Evolutionary conservation across 768 basidiomycete species (phyloP).

Genomic region (Psilocybe azurescens): DNA sequence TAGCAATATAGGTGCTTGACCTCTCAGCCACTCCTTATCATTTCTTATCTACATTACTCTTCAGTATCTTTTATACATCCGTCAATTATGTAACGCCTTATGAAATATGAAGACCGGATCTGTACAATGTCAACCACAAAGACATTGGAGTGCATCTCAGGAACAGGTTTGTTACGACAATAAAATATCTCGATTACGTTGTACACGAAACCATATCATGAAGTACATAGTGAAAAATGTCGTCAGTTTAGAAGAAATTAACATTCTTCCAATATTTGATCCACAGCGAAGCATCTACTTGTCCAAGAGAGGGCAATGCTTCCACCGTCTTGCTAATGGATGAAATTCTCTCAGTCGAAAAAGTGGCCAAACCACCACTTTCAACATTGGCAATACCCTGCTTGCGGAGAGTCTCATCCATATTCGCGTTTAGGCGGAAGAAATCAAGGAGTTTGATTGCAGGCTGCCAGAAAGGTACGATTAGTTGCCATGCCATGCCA

Average conservation of each 20-base stretch:
- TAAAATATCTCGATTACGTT: not conserved
- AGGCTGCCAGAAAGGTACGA: slow-evolving; percentile 27
- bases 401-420: slow-evolving; percentile 22
- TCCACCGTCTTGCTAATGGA: slow-evolving; percentile 39
- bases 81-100: slow-evolving; percentile 18
- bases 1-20: slow-evolving; percentile 20
- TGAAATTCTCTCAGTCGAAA: slow-evolving; percentile 33
- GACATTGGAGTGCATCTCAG: not conserved
- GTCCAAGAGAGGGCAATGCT: slow-evolving; percentile 27
- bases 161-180: not conserved
- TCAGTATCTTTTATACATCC: slow-evolving; percentile 9
- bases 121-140: not conserved
- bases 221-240: too few species aligned
- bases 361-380: slow-evolving; percentile 29
- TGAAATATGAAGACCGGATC: slow-evolving; percentile 15
- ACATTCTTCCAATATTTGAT: slow-evolving; percentile 41
- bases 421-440: slow-evolving; percentile 27
- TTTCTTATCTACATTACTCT: slow-evolving; percentile 18
- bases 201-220: too few species aligned
- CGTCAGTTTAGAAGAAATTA: not conserved
- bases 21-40: slow-evolving; percentile 21
- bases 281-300: slow-evolving; percentile 35
- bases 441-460: slow-evolving; percentile 41
- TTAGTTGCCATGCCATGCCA: not conserved
- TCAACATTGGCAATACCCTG: slow-evolving; percentile 15